These are phyloP conservation scores for Steccherinum ochraceum DNA, from an alignment of 768 basidiomycete species.

Conservation along the genomic window DNA sequence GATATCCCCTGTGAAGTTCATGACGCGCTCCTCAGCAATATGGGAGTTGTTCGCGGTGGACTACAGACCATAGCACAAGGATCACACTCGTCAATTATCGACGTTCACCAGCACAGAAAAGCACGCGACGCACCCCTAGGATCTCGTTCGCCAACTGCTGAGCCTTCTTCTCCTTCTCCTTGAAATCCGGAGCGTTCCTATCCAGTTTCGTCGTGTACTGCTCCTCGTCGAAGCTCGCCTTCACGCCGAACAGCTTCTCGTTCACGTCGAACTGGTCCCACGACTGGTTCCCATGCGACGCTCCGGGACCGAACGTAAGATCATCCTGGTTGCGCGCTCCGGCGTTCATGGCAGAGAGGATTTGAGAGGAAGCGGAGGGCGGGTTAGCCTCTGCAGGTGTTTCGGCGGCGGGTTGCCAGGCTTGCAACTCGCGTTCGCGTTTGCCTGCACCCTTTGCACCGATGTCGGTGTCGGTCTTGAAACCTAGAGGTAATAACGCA, in stretches of 20 bases:
- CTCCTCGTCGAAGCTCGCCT: constrained; percentile 88
- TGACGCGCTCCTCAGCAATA: constrained; percentile 81
- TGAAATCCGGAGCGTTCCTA: constrained; percentile 75
- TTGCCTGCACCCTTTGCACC: constrained; percentile 43
- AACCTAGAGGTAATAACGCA: constrained; percentile 38
- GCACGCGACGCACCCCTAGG: constrained; percentile 54
- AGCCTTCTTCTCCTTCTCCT: constrained; percentile 83
- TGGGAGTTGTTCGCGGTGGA: constrained; percentile 68
- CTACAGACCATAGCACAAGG: constrained; percentile 28
- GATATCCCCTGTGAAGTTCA: constrained; percentile 48
- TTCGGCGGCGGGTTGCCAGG: constrained; percentile 50
- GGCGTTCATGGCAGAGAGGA: constrained; percentile 19
- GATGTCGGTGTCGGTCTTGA: constrained; percentile 81
- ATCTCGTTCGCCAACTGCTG: constrained; percentile 90
- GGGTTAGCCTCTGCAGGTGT: constrained; percentile 18
- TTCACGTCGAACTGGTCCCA: constrained; percentile 97
- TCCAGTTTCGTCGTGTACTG: constrained; percentile 93
- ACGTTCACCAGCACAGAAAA: neutral
- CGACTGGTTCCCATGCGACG: constrained; percentile 30
- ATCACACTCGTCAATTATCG: constrained; percentile 1
- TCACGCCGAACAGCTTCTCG: constrained; percentile 89
- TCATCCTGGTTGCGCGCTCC: constrained; percentile 46
- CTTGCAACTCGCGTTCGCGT: constrained; percentile 75
- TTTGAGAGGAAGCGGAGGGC: constrained; percentile 20
- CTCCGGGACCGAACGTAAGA: constrained; percentile 57